A percentile compares a stretch with the other conserved stretches of the same genome.
Conservation (phyloP, 164 flowering plant species). For the Magnolia kwangsiensis region DNA sequence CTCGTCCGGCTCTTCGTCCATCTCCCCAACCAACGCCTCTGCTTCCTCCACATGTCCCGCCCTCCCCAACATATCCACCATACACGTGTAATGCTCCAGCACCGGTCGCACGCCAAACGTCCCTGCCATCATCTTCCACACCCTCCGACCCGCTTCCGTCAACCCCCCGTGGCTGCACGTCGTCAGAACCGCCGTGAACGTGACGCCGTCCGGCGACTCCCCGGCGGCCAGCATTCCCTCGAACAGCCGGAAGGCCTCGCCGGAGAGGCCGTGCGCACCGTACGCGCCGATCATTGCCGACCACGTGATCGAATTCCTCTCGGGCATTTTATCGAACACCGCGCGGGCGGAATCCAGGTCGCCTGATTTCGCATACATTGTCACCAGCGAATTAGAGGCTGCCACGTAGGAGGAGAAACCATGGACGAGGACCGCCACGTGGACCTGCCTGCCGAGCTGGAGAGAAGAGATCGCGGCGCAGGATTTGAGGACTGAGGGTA, state of each 20-base stretch:
- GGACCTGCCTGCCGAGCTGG: slow-evolving; percentile 15
- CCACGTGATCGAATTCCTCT: slow-evolving; percentile 12
- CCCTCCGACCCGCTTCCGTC: slow-evolving; percentile 9
- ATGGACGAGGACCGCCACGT: slow-evolving; percentile 7
- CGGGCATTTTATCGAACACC: slow-evolving; percentile 16
- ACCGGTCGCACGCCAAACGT: slow-evolving; percentile 9
- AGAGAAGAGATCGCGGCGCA: slow-evolving; percentile 16
- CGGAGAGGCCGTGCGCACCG: slow-evolving; percentile 6
- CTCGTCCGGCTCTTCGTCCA: slow-evolving; percentile 10
- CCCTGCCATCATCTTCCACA: slow-evolving; percentile 8
- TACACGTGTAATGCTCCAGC: slow-evolving; percentile 20
- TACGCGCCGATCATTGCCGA: slow-evolving; percentile 12
- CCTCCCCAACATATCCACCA: slow-evolving; percentile 17
- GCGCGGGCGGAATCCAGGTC: slow-evolving; percentile 4
- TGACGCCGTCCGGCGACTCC: slow-evolving; percentile 7
- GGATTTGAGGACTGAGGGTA: slow-evolving; percentile 15
- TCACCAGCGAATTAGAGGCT: slow-evolving; percentile 6
- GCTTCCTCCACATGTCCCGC: slow-evolving; percentile 15
- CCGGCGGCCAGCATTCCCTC: slow-evolving; percentile 14
- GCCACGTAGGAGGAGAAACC: slow-evolving; percentile 8
- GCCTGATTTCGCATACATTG: slow-evolving; percentile 17
- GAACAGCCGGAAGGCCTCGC: slow-evolving; percentile 13
- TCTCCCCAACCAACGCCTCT: slow-evolving; percentile 7
- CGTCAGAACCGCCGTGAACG: slow-evolving; percentile 13
- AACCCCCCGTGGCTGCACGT: slow-evolving; percentile 14